Evolutionary conservation across 371 early-diverging fungal genomes (phyloP).

Genomic region (Mucor piriformis): DNA sequence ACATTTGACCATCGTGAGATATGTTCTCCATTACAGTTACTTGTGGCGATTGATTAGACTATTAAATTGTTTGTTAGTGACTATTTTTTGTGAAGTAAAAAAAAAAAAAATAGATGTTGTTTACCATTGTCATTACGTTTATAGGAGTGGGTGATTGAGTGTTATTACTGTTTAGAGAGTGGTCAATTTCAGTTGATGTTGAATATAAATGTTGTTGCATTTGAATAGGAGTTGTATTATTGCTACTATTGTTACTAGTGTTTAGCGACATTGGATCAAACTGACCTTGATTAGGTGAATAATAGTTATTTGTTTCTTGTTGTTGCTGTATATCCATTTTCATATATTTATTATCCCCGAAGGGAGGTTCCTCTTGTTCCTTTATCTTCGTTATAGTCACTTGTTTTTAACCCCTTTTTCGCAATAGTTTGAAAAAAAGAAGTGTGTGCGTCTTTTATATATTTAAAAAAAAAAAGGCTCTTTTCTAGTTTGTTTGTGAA

Average conservation of each 20-base stretch:
- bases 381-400: neutral
- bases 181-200: neutral
- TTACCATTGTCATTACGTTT: slow-evolving; percentile 9
- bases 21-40: neutral
- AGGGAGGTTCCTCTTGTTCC: slow-evolving; percentile 7
- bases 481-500: neutral
- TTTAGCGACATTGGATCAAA: slow-evolving; percentile 7
- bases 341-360: slow-evolving; percentile 5
- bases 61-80: neutral
- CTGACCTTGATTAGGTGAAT: slow-evolving; percentile 6
- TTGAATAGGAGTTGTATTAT: slow-evolving; percentile 1
- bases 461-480: too few species aligned
- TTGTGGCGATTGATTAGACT: slow-evolving; percentile 4
- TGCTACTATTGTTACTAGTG: slow-evolving; percentile 1
- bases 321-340: slow-evolving; percentile 4
- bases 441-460: too few species aligned
- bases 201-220: slow-evolving; percentile 1
- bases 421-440: neutral
- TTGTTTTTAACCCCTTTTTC: neutral
- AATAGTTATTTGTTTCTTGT: neutral
- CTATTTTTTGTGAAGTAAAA: neutral
- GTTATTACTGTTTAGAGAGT: neutral
- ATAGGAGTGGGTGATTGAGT: slow-evolving; percentile 9
- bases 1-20: slow-evolving; percentile 8
- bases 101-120: neutral